Evolutionary conservation across 805 yeast genomes (phyloP), one percentile per base, ranked within the genome.

Genomic region (Candida ponderosae): DNA sequence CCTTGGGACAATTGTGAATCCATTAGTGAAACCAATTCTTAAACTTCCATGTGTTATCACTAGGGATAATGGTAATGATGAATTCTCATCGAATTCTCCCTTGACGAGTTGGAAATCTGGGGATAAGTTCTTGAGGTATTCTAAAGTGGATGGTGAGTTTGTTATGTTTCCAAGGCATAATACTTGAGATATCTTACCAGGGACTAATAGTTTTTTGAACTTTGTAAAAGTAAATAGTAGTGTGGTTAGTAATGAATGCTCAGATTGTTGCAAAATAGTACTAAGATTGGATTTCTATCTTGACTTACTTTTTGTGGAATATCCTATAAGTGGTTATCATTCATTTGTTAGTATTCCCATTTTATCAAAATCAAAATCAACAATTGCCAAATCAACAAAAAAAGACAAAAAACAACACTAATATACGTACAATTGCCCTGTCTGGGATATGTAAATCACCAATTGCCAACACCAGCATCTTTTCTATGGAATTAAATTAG

Each of bases 401-500:
- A 16, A 16, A 20, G 11, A 18, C 21, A 19, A 20, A 6, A 18
- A 31, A 7, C 29, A n/a, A 18, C 26, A 18, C 6, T 16, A 33
- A n/a, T 40, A 18, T 18, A 61, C 76, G 45, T 55, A 68, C 89
- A 20, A 74, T 66, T 9, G 90, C 84, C 46, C 96, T 66, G 39
- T 86, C 88, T 2, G 98, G 98, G 24, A 90, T 82, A 57, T 81
- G 87, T 2, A 90, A 69, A 55, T 90, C 97, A 9, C 96, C 95
- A 44, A 90, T 76, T 3, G 94, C 94, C 31, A 90, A 65, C 18
- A 81, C 65, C 32, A 83, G 66, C 93, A 83, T 82, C 14, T 18
- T 24, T n/a, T n/a, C 27, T 9, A 24, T 9, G 27, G 13, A 9
- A 13, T 9, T 24, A 24, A 24, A 24, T 9, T 24, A 13, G 9